These are phyloP conservation scores for Pleurotus tuoliensis DNA, from an alignment of 768 basidiomycete species.

Conservation along the genomic window DNA sequence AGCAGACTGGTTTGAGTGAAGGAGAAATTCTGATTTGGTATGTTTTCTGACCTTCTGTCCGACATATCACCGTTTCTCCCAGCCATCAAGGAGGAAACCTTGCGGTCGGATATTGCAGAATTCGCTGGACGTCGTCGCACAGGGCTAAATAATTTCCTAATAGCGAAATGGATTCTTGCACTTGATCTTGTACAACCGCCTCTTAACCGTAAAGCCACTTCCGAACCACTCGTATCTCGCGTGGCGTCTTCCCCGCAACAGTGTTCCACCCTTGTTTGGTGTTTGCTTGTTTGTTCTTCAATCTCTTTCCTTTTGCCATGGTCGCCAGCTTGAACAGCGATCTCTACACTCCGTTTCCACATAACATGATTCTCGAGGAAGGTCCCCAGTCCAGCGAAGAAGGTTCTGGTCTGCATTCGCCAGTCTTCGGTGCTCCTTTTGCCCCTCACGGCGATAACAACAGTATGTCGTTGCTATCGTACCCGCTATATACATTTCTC, in stretches of 20 bases:
- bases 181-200: conserved; percentile 5
- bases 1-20: conserved; percentile 15
- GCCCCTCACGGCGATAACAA: conserved; percentile 45
- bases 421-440: conserved; percentile 52
- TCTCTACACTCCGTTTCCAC: conserved; percentile 54
- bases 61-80: conserved; percentile 18
- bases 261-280: conserved; percentile 19
- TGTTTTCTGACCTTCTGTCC: conserved; percentile 15
- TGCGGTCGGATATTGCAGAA: background rate
- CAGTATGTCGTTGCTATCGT: conserved; percentile 53
- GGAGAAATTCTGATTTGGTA: conserved; percentile 10
- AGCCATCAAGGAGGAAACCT: background rate
- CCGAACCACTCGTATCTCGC: conserved; percentile 31
- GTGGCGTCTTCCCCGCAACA: conserved; percentile 35
- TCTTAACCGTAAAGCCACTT: conserved; percentile 21
- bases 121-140: conserved; percentile 1
- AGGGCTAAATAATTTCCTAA: conserved; percentile 3
- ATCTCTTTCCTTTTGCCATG: conserved; percentile 40
- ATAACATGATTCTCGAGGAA: conserved; percentile 52
- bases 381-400: conserved; percentile 72
- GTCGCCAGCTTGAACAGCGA: conserved; percentile 53
- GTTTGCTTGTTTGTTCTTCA: conserved; percentile 20
- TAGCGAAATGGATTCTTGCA: conserved; percentile 4
- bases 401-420: conserved; percentile 72
- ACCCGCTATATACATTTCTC: conserved; percentile 39